phyloP scores from a whole-genome alignment of 805 yeast species.

The Brettanomyces custersianus region DNA sequence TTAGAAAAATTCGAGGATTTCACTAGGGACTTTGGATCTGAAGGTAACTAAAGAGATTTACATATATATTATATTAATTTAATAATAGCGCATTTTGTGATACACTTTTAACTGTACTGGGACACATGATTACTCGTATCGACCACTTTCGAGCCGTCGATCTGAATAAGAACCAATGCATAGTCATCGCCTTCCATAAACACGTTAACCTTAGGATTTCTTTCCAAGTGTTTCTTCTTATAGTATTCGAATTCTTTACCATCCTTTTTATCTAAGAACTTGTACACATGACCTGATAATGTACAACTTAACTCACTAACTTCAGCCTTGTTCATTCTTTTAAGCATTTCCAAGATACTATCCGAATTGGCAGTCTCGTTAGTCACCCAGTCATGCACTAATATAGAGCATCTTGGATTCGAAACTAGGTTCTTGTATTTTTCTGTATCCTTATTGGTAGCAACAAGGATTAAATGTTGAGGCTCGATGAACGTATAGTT shows the following conservation, averaged over 20 bases:
- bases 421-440: constrained; percentile 60
- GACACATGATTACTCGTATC: constrained; percentile 62
- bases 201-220: constrained; percentile 60
- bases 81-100: background rate
- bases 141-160: constrained; percentile 67
- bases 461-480: constrained; percentile 41
- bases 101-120: background rate
- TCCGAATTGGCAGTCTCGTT: constrained; percentile 17
- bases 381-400: constrained; percentile 88
- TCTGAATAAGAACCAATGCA: constrained; percentile 56
- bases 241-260: constrained; percentile 48
- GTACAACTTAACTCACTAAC: constrained; percentile 77
- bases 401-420: constrained; percentile 73
- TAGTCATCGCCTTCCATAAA: constrained; percentile 59
- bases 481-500: constrained; percentile 59
- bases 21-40: constrained; percentile 94
- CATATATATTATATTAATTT: background rate
- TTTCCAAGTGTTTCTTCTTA: constrained; percentile 49
- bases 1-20: constrained; percentile 76
- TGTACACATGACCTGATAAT: constrained; percentile 57
- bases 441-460: constrained; percentile 63
- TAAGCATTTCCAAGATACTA: constrained; percentile 48
- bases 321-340: constrained; percentile 72
- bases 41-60: constrained; percentile 53
- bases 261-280: constrained; percentile 34